Base-by-base conservation (phyloP, 805 yeast genomes). In the Wickerhamiella galacta region DNA sequence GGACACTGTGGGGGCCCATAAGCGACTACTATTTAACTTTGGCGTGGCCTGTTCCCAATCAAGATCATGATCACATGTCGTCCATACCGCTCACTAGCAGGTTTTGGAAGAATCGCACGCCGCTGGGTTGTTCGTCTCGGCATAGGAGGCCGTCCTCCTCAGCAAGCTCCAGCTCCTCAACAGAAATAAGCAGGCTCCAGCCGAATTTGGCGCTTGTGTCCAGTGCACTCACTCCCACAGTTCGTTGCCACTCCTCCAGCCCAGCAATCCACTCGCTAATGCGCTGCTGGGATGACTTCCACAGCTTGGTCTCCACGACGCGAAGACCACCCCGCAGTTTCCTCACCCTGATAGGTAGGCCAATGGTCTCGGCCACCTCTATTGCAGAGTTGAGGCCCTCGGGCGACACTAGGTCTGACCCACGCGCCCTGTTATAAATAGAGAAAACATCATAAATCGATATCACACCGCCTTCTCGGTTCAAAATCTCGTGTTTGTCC, bases 401-500 rank as follows among this genome's bases (percentile, higher is more conserved):
- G 1, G 95, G 80, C 1, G 80, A 64, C 1, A 85, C 65, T 25
- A 82, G 60, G 30, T 75, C 75, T 18, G 69, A 58, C 6, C 81
- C 72, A 41, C 79, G 61, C 0, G 75, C 63, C 38, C 76, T 60
- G 42, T 77, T 77, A 53, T 72, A 77, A 17, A 70, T 41, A 0
- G 75, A 70, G 51, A 63, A 78, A 14, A 77, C 47, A 43, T 77
- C 87, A 32, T 68, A 63, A 21, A 76, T 43, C 0, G 81, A 63
- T 10, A 77, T 58, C 14, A 72, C 57, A 2, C 78, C 80, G 28
- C 75, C 74, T 30, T 63, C 64, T 22, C 57, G 58, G 25, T 57
- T 61, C 35, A 73, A 43, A 16, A 72, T 39, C 31, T 69, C 43
- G 46, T 56, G 49, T 39, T 53, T 52, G 7, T 59, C 54, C 7